Conservation (phyloP, 2,329 filamentous ascomycete genomes). For the Cordyceps farinosa region DNA sequence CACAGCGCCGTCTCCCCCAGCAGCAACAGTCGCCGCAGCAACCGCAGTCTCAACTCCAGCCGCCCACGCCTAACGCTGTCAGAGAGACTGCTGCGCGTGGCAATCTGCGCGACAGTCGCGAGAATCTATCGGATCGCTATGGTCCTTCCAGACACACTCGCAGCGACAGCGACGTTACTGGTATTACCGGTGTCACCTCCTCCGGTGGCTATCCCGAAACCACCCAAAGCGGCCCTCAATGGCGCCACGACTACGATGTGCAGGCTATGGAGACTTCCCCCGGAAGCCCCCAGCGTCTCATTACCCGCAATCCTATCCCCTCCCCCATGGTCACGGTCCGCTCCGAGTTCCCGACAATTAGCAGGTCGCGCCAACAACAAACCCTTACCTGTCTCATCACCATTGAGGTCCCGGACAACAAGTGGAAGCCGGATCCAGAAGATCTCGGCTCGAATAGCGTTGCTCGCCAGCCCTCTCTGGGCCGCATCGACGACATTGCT, state of each 20-base stretch:
- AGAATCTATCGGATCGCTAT: constrained; percentile 45
- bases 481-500: constrained; percentile 51
- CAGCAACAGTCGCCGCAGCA: constrained; percentile 32
- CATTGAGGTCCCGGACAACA: constrained; percentile 87
- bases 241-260: constrained; percentile 90
- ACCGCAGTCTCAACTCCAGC: constrained; percentile 26
- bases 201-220: constrained; percentile 78
- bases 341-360: constrained; percentile 95
- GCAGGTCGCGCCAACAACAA: constrained; percentile 86
- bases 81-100: constrained; percentile 39
- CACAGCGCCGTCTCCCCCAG: constrained; percentile 36
- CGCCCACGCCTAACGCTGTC: constrained; percentile 18
- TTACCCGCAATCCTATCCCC: constrained; percentile 82
- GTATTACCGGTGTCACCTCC: constrained; percentile 58
- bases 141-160: constrained; percentile 58
- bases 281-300: constrained; percentile 61
- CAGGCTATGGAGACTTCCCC: constrained; percentile 92
- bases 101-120: constrained; percentile 48
- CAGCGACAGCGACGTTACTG: constrained; percentile 75
- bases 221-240: constrained; percentile 62
- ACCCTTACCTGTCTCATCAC: constrained; percentile 91
- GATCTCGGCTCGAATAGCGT: constrained; percentile 61
- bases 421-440: constrained; percentile 82
- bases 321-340: constrained; percentile 88
- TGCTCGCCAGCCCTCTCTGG: constrained; percentile 37